These are phyloP conservation scores for Torulaspora indica DNA, from an alignment of 805 yeast genomes.

Conservation along the genomic window DNA sequence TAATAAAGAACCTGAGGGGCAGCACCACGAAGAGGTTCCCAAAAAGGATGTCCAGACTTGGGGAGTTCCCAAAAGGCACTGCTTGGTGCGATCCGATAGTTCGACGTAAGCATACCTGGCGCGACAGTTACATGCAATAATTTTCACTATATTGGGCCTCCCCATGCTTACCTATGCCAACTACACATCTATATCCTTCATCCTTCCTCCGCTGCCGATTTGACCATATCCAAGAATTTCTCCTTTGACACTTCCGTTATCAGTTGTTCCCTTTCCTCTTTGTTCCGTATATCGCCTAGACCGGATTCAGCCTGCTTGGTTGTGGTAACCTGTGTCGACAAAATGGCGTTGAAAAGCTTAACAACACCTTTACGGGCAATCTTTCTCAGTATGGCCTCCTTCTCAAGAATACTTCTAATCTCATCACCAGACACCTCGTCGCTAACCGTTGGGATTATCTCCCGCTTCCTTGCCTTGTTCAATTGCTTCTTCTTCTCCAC, in stretches of 20 bases:
- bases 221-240: conserved; percentile 81
- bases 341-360: conserved; percentile 74
- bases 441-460: conserved; percentile 62
- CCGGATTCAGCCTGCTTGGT: conserved; percentile 46
- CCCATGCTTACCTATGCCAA: background rate
- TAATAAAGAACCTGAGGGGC: too few species aligned
- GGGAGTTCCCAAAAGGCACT: too few species aligned
- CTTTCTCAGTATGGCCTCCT: conserved; percentile 66
- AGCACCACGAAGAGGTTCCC: too few species aligned
- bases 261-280: conserved; percentile 48
- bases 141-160: background rate
- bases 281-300: conserved; percentile 39
- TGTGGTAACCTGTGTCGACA: conserved; percentile 68
- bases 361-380: conserved; percentile 87
- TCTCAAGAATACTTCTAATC: conserved; percentile 54
- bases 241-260: conserved; percentile 82
- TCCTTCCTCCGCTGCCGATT: conserved; percentile 57
- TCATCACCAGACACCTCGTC: conserved; percentile 37
- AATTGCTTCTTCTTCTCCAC: conserved; percentile 66
- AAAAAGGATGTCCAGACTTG: too few species aligned
- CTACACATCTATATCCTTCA: background rate
- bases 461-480: conserved; percentile 62
- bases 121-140: background rate
- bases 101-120: background rate
- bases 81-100: too few species aligned